phyloP scores from a whole-genome alignment of 768 basidiomycete genomes.

The Auricularia heimuer region DNA sequence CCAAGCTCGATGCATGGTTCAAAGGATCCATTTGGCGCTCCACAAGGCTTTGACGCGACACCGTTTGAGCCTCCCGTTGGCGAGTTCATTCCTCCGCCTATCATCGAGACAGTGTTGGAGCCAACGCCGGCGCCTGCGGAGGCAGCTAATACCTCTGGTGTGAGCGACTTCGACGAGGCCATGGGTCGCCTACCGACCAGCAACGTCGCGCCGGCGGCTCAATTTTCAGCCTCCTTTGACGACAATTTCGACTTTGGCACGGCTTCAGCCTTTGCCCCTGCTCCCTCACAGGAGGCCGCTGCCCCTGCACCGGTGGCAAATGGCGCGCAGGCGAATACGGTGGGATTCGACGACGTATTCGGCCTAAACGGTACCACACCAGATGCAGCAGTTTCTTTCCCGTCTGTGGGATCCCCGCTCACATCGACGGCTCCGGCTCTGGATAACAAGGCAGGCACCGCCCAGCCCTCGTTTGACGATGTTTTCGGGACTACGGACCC shows the following conservation, averaged over 20 bases:
- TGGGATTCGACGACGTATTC: conserved; percentile 47
- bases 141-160: conserved; percentile 11
- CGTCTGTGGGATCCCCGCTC: conserved; percentile 26
- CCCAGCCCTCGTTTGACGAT: neutral
- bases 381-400: conserved; percentile 13
- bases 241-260: conserved; percentile 55
- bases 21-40: conserved; percentile 52
- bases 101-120: conserved; percentile 7
- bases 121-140: neutral
- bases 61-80: conserved; percentile 3
- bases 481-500: neutral
- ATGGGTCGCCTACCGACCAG: conserved; percentile 44
- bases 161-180: conserved; percentile 68
- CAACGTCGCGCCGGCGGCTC: conserved; percentile 30
- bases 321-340: conserved; percentile 11
- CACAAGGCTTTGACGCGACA: conserved; percentile 32
- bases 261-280: conserved; percentile 19
- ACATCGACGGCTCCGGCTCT: conserved; percentile 15
- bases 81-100: conserved; percentile 6
- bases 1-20: conserved; percentile 12
- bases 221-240: conserved; percentile 58
- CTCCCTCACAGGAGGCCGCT: conserved; percentile 9
- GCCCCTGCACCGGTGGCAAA: conserved; percentile 12
- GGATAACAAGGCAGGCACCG: neutral
- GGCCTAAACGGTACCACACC: conserved; percentile 25